These are phyloP conservation scores for Pezicula carpinea DNA, from an alignment of 2,329 filamentous ascomycete genomes.

Conservation along the genomic window DNA sequence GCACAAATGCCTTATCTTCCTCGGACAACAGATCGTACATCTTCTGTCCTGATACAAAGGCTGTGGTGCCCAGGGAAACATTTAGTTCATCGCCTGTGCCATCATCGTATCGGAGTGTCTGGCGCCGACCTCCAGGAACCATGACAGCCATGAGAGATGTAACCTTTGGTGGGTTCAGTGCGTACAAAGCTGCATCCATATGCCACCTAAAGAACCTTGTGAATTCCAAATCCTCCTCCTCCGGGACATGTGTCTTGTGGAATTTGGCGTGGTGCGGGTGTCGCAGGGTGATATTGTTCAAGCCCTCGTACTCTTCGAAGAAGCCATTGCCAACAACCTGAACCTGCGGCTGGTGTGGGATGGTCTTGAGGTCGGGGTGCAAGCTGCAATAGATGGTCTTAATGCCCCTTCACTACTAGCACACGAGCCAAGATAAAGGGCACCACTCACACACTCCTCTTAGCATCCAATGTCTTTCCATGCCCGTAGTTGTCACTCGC, in stretches of 20 bases:
- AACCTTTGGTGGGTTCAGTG: slow-evolving; percentile 66
- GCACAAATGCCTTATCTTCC: slow-evolving; percentile 62
- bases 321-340: slow-evolving; percentile 77
- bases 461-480: slow-evolving; percentile 67
- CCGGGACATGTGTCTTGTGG: slow-evolving; percentile 60
- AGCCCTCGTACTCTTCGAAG: slow-evolving; percentile 64
- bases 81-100: slow-evolving; percentile 59
- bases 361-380: slow-evolving; percentile 75
- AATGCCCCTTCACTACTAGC: neutral
- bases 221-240: slow-evolving; percentile 52
- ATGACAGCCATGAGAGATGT: slow-evolving; percentile 71
- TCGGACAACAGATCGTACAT: slow-evolving; percentile 66
- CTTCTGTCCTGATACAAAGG: slow-evolving; percentile 66
- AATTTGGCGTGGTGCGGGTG: slow-evolving; percentile 78
- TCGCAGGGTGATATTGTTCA: slow-evolving; percentile 61
- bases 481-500: slow-evolving; percentile 63
- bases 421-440: slow-evolving; percentile 40
- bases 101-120: slow-evolving; percentile 71
- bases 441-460: slow-evolving; percentile 41
- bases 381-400: neutral
- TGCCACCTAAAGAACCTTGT: slow-evolving; percentile 73
- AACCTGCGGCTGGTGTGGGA: slow-evolving; percentile 74
- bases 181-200: slow-evolving; percentile 74
- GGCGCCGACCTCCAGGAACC: slow-evolving; percentile 61
- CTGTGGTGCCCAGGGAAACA: slow-evolving; percentile 71